Base-by-base conservation (phyloP, 73 alveolate genomes). In the Paramecium primaurelia region DNA sequence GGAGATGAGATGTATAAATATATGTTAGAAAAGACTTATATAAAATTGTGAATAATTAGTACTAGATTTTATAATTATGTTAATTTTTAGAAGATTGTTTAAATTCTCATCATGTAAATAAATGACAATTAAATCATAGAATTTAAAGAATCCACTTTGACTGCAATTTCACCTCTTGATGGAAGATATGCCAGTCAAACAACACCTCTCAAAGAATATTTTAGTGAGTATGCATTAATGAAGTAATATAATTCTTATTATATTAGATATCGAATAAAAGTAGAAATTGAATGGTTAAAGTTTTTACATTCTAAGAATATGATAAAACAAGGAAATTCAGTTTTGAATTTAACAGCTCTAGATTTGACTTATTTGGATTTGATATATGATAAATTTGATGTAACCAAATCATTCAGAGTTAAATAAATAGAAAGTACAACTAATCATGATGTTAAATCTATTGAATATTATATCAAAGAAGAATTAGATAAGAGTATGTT, bases 361-460 rank as follows among this genome's bases (percentile, higher is more conserved):
- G 91, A 95, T 71, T 60, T 87, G 37, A 64, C 92, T 11, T 77
- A 92, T 40, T 92, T 96, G n/a, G 95, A 94, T 40, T 45, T 58
- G 18, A 95, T 96, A 10, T 92, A 64, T 30, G 68, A 86, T 26
- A 87, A 92, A 36, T 97, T 97, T 93, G 73, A 88, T 44, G 47
- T 95, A 8, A 91, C 92, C 38, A 95, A 92, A 38, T 97, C 99
- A 16, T 92, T 86, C 68, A 94, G 96, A 86, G 97, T 97, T 7
- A 97, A 97, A 71, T 77, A 86, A 40, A 96, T 95, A 5, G 99
- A 97, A 92, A 71, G 86, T 14, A 94, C 95, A 26, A 97, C 98
- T 3, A 97, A 97, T 89, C 99, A 97, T 92, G 99, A 97, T 84
- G 97, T 97, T 49, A 95, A 97, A 69, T 98, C 99, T 8, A 95